Evolutionary conservation across 1,139 yeast species (phyloP).

Genomic region (Yamadazyma epiphylla): DNA sequence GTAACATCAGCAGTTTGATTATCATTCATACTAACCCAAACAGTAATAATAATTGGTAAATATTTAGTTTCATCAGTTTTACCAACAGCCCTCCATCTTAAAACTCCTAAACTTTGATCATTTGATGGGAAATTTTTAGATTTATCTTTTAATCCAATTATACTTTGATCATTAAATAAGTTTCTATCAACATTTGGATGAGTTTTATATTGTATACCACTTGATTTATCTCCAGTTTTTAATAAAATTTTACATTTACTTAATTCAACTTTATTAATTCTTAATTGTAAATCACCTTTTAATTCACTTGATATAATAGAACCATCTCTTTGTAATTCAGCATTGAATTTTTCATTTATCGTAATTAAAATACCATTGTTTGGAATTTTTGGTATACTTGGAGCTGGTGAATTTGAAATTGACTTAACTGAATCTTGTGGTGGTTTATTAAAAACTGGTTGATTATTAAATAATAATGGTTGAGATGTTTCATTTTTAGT

Average conservation of each 20-base stretch:
- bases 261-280: constrained; percentile 70
- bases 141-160: constrained; percentile 73
- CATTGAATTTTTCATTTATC: constrained; percentile 72
- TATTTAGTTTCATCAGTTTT: constrained; percentile 53
- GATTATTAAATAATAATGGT: constrained; percentile 34
- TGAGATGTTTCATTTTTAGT: constrained; percentile 32
- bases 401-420: constrained; percentile 21
- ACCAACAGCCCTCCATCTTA: constrained; percentile 75
- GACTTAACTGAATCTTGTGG: constrained; percentile 11
- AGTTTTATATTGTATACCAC: constrained; percentile 75
- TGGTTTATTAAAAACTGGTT: constrained; percentile 4
- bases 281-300: constrained; percentile 86
- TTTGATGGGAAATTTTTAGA: constrained; percentile 84
- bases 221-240: constrained; percentile 40
- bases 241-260: constrained; percentile 66
- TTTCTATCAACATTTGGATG: constrained; percentile 93
- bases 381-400: constrained; percentile 29
- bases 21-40: constrained; percentile 77
- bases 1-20: constrained; percentile 64
- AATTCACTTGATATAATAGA: constrained; percentile 69
- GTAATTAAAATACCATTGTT: constrained; percentile 81
- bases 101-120: constrained; percentile 84
- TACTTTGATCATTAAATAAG: constrained; percentile 52
- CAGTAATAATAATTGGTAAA: constrained; percentile 73
- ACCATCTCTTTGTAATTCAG: constrained; percentile 83